Evolutionary conservation across 495 filamentous ascomycete species (phyloP), one percentile per base, ranked within the genome.

Genomic region (Aspergillus baeticus): DNA sequence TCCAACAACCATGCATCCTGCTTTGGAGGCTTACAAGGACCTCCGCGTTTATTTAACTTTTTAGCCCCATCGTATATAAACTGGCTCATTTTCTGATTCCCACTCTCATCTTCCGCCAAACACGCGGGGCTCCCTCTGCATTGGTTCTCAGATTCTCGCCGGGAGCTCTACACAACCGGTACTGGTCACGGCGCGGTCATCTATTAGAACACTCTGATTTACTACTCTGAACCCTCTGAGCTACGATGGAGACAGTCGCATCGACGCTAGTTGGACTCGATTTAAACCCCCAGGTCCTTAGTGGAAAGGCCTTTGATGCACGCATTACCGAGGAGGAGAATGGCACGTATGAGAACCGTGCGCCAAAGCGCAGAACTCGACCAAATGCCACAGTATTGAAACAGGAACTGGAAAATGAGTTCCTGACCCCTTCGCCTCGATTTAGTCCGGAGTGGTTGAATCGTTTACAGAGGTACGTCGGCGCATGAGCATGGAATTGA

Each of bases 371-470:
- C 66, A 80, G 80, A 51, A 61, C 69, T 2, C 58, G 54, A 8
- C 68, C 65, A 51, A 77, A 82, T 52, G 75, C 77, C 39, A 76
- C 82, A 18, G 77, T 82, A 10, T 71, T 92, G 35, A 86, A 86
- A 57, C 71, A 77, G 36, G 80, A 88, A 33, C 80, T 97, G 22
- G 90, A 96, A 69, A 58, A 78, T 47, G 84, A 91, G 35, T 95
- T 90, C 62, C 73, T 98, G 7, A 82, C 83, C 8, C 94, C 94
- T 3, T 86, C 90, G 8, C 79, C 84, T 6, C 76, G 76, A 2
- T 97, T 98, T 70, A 88, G 85, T 38, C 71, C 79, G 2, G 82
- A 84, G 66, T 98, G 93, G 94, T 77, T 98, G 45, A 91, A 96
- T 69, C 80, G 81, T 37, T 69, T 98, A 18, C 94, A 98, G 71